phyloP scores from a whole-genome alignment of 2,329 filamentous ascomycete species.

The Talaromyces rugulosus region DNA sequence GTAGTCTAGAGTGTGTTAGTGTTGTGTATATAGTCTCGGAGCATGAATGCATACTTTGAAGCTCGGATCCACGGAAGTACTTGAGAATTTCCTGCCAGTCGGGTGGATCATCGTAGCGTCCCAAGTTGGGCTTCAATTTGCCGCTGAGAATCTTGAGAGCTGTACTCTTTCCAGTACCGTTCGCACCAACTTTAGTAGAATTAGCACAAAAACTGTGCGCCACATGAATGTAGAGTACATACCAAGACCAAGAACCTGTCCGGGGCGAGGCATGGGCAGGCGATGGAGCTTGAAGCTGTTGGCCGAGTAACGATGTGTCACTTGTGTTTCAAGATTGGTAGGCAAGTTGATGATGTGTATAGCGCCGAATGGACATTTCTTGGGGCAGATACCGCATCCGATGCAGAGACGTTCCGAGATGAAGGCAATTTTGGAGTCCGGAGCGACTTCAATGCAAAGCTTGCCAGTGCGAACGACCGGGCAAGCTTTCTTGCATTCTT shows the following conservation, averaged over 20 bases:
- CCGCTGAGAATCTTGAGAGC: conserved; percentile 97
- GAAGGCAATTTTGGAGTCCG: conserved; percentile 91
- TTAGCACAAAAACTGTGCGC: conserved; percentile 1
- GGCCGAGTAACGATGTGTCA: conserved; percentile 97
- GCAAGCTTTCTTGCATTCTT: conserved; percentile 99
- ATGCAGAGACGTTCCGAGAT: conserved; percentile 96
- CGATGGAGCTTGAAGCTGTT: conserved; percentile 99
- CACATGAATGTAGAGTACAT: not conserved
- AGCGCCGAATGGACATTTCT: conserved; percentile 97
- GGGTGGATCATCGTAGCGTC: conserved; percentile 89
- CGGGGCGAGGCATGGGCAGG: conserved; percentile 89
- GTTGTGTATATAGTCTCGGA: not conserved
- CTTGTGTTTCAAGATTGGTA: conserved; percentile 96
- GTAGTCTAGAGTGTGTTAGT: conserved; percentile 62
- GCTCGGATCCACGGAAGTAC: conserved; percentile 94
- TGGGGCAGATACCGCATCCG: conserved; percentile 98
- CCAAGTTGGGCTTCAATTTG: conserved; percentile 97
- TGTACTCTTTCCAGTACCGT: conserved; percentile 99
- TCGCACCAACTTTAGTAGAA: conserved; percentile 70
- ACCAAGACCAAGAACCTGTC: conserved; percentile 81
- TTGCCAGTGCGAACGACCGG: conserved; percentile 96
- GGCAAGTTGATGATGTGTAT: conserved; percentile 99
- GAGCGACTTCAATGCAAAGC: conserved; percentile 89
- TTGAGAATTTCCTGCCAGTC: conserved; percentile 99
- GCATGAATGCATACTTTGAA: conserved; percentile 72